Base-by-base conservation (phyloP, 2,329 filamentous ascomycete genomes). In the Mycogone perniciosa region DNA sequence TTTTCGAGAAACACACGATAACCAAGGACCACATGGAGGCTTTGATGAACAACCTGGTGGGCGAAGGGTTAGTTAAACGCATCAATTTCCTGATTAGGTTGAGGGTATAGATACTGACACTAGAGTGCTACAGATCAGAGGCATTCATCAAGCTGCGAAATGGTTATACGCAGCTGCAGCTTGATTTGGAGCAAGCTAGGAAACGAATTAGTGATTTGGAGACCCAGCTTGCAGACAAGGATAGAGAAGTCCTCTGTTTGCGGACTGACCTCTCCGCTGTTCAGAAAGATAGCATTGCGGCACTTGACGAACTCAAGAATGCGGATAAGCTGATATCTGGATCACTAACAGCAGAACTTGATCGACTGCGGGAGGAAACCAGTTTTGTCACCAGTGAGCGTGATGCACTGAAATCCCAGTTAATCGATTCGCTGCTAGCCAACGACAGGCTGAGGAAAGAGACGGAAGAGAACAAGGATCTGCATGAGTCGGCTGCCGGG, bases 391-490 rank as follows among this genome's bases (percentile, higher is more conserved):
- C 68, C 53, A 68, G 73, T 49, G 79, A 84, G 62, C 71, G 73
- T 45, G 79, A 83, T 48, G 71, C 76, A 54, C 75, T 80, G 60
- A 79, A 81, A 65, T 73, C 74, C 43, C 80, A 84, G 60, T 73
- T 85, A 27, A 73, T 84, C 57, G 74, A 80, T 38, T 76, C 79
- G 41, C 71, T 84, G 13, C 70, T 84, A 42, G 74, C 76, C 55
- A 84, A 84, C 62, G 80, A 84, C 54, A 76, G 77, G 63, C 69
- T 82, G 48, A 74, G 77, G 49, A 78, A 79, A 62, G 73, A 79
- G 52, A 66, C 75, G 34, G 77, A 80, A 56, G 71, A 74, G 45
- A 64, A 65, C 49, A 71, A 64, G 49, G 72, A 75, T 55, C 54
- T 72, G 48, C 68, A 72, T 58, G 72, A 71, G 37, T 57, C 61